A percentile compares a stretch with the other conserved stretches of the same genome.
Conservation (phyloP, 805 yeast genomes). For the Candida chauliodis region DNA sequence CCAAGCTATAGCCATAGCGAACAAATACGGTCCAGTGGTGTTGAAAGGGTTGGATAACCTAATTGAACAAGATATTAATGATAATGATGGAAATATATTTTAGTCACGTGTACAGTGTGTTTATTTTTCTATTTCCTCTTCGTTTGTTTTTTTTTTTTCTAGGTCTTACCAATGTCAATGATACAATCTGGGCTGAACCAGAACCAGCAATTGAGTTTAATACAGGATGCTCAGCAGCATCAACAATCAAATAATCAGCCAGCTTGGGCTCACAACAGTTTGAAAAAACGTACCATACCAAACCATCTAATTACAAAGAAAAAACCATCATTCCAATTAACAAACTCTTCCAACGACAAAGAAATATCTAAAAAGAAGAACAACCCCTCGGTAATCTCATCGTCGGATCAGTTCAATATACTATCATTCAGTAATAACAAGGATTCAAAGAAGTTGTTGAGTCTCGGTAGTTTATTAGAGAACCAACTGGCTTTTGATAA, state of each 20-base stretch:
- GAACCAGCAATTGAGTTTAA: background rate
- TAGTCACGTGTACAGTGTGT: conserved; percentile 7
- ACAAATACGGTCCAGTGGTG: conserved; percentile 61
- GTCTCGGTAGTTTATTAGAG: conserved; percentile 8
- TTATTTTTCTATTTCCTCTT: background rate
- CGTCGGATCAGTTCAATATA: conserved; percentile 27
- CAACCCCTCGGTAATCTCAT: background rate
- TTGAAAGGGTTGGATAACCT: conserved; percentile 52
- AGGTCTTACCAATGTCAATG: no score
- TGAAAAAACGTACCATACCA: conserved; percentile 33
- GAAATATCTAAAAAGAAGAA: background rate
- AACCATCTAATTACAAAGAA: conserved; percentile 40
- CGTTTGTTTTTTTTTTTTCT: no score
- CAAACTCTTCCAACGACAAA: background rate
- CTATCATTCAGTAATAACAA: conserved; percentile 32
- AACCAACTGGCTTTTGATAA: conserved; percentile 8
- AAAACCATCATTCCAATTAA: conserved; percentile 36
- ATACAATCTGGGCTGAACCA: no score
- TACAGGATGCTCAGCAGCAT: conserved; percentile 4
- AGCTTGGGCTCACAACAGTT: conserved; percentile 33
- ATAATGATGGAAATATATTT: conserved; percentile 27
- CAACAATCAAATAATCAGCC: conserved; percentile 21
- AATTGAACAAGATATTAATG: conserved; percentile 37
- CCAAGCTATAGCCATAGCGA: conserved; percentile 55
- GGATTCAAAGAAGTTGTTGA: conserved; percentile 9